Conservation (phyloP, 2,329 filamentous ascomycete species). For the Aspergillus spinulosporus region DNA sequence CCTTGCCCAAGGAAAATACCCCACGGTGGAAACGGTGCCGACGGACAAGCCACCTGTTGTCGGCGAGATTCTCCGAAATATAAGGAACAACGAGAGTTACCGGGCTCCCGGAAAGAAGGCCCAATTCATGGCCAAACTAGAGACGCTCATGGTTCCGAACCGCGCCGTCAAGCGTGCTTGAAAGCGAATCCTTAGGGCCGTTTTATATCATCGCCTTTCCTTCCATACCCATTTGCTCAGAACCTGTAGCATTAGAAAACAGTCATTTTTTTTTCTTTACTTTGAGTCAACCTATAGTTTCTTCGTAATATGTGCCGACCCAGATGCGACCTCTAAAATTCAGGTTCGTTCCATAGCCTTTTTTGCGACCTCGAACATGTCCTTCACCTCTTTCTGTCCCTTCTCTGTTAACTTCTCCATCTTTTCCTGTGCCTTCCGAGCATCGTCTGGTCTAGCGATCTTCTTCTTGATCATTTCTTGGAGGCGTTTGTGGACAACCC, state of each 20-base stretch:
- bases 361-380: constrained; percentile 45
- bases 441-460: constrained; percentile 46
- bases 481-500: constrained; percentile 47
- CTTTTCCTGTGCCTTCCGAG: constrained; percentile 47
- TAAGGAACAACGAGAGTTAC: constrained; percentile 46
- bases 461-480: constrained; percentile 48
- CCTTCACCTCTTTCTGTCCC: constrained; percentile 49
- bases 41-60: constrained; percentile 30
- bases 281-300: too few relatives aligned
- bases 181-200: constrained; percentile 4
- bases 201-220: constrained; percentile 18
- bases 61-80: constrained; percentile 35
- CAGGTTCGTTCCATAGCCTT: constrained; percentile 40
- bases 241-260: background rate
- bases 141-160: constrained; percentile 35
- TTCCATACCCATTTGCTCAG: background rate
- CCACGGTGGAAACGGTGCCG: constrained; percentile 18
- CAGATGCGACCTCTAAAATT: constrained; percentile 2
- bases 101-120: constrained; percentile 37
- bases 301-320: too few relatives aligned
- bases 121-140: constrained; percentile 41
- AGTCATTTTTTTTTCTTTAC: too few relatives aligned
- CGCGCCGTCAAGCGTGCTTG: constrained; percentile 31
- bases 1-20: constrained; percentile 38
- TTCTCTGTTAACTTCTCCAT: constrained; percentile 51